Base-by-base conservation (phyloP, 2,329 filamentous ascomycete species). In the Colletotrichum filicis region DNA sequence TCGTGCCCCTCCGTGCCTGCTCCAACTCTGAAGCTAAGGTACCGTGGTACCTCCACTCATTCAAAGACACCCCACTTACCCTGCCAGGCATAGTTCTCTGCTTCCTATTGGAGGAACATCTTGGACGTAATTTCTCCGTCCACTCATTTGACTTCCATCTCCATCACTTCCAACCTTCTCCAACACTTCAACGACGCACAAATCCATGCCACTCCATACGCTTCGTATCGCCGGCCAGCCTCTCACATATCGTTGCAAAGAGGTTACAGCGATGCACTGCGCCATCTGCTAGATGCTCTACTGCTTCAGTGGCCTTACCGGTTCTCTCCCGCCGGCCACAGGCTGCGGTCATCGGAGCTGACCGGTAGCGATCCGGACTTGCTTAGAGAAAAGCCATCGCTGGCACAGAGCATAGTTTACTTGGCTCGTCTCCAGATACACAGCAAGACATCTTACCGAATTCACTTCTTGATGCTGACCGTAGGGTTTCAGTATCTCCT, bases 91-190 rank as follows among this genome's bases (percentile, higher is more conserved):
- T 8, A 5, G 0, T 11, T 28, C 3, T 4, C 0, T 12, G 5
- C 4, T 12, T 56, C 12, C 24, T 16, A 72, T 74, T 74, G 71
- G 71, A 12, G 71, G 71, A 74, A 74, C 3, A 72, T 66, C n/a
- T 53, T 16, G 4, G 24, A 42, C 5, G 9, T 14, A 59, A 5
- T 72, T 74, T 62, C 37, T 72, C 71, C 71, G 71, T 72, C 68
- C 71, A 74, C 63, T 72, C 26, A 12, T 2, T 4, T 26, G 19
- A 57, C 37, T 53, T 37, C 66, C 55, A 65, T 60, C 60, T 69
- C 55, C 70, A 65, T 61, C 55, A 30, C 26, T 55, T 57, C 46
- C 19, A 6, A 56, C 55, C 55, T 63, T 57, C 22, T 32, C 35
- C 66, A 49, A 69, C 28, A 12, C 37, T 28, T 42, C 26, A 42